Percentiles rank a stretch among this genome's conserved stretches.
phyloP scores from a whole-genome alignment of 2,329 filamentous ascomycete genomes.

The Coleophoma cylindrospora region DNA sequence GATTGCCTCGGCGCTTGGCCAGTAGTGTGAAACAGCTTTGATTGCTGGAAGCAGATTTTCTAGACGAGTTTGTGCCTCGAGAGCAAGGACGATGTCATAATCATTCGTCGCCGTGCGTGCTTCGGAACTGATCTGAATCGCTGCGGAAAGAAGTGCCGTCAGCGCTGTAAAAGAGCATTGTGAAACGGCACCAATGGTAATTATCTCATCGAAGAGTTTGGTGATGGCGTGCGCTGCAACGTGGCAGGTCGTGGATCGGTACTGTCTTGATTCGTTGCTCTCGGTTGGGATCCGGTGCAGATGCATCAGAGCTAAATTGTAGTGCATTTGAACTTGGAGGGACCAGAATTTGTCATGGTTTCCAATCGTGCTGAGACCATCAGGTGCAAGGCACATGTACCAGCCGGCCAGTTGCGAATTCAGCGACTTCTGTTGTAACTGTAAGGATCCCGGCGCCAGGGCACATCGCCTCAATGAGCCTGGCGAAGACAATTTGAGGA shows the following conservation, averaged over 20 bases:
- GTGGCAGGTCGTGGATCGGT: neutral
- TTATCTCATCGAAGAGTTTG: neutral
- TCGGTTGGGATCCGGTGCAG: conserved; percentile 2
- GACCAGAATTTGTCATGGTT: conserved; percentile 1
- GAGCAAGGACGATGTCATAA: neutral
- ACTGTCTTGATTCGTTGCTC: neutral
- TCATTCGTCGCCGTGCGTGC: neutral
- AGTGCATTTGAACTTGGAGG: conserved; percentile 6
- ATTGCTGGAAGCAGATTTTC: conserved; percentile 3
- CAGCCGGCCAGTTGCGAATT: conserved; percentile 1
- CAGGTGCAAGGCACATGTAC: conserved; percentile 2
- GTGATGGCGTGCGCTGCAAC: neutral
- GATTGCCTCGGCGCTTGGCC: conserved; percentile 7
- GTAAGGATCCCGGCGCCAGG: neutral
- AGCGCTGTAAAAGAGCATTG: conserved; percentile 4
- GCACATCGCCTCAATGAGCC: conserved; percentile 2
- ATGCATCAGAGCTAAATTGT: conserved; percentile 4
- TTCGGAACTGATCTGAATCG: conserved; percentile 4
- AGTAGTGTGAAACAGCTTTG: conserved; percentile 3
- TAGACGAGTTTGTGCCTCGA: conserved; percentile 1
- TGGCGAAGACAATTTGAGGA: conserved; percentile 7
- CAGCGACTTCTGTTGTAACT: neutral
- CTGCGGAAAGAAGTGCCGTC: conserved; percentile 1
- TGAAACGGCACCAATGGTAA: neutral
- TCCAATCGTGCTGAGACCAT: neutral